These are phyloP conservation scores for Fusarium sp. DNA, from an alignment of 2,329 filamentous ascomycete species.

Conservation along the genomic window DNA sequence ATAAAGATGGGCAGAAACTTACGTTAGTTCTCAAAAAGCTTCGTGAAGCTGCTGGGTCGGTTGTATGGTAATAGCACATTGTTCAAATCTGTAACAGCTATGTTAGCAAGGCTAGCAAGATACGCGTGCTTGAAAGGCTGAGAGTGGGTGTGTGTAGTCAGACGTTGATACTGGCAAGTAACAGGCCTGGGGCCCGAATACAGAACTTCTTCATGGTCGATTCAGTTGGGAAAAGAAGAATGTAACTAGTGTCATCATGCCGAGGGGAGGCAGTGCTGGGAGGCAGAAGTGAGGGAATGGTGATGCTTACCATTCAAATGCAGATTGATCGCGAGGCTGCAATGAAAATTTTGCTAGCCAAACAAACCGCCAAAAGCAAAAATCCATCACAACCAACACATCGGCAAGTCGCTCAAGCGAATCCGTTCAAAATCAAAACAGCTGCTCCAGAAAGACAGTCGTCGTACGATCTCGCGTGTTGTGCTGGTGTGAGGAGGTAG, in stretches of 20 bases:
- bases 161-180: constrained; percentile 93
- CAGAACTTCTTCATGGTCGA: constrained; percentile 83
- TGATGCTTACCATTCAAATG: constrained; percentile 38
- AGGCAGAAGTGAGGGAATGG: constrained; percentile 29
- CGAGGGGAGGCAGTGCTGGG: constrained; percentile 39
- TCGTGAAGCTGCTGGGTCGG: constrained; percentile 18
- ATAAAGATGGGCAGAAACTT: constrained; percentile 20
- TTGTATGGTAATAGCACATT: background rate
- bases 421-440: constrained; percentile 30
- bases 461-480: constrained; percentile 7
- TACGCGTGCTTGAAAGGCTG: background rate
- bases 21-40: constrained; percentile 10
- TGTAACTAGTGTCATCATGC: constrained; percentile 76
- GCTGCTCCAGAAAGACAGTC: constrained; percentile 9
- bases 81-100: constrained; percentile 20
- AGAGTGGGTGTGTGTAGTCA: constrained; percentile 59
- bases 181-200: constrained; percentile 75
- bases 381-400: background rate
- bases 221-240: constrained; percentile 90
- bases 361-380: constrained; percentile 7
- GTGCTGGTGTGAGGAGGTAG: constrained; percentile 10
- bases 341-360: constrained; percentile 11
- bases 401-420: background rate
- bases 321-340: background rate
- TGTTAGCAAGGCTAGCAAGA: constrained; percentile 33